Base-by-base conservation (phyloP, 2,329 filamentous ascomycete species). In the Macrophomina phaseolina region DNA sequence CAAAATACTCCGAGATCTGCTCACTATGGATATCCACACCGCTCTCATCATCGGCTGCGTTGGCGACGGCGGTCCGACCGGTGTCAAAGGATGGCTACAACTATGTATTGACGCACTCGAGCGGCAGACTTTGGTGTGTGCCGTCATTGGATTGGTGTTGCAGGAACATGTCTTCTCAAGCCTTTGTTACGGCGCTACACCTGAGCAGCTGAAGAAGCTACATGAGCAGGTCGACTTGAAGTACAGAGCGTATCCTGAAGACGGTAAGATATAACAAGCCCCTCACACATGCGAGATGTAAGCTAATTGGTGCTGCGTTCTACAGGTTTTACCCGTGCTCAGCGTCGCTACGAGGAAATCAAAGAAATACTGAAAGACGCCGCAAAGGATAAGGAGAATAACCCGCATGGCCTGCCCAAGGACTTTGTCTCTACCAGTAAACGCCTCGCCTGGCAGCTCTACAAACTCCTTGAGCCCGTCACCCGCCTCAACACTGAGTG, bases 101-200 rank as follows among this genome's bases (percentile, higher is more conserved):
- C 3, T 64, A 3, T 60, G 65, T 48, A 14, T 2, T 6, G 23
- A 60, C 11, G 5, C 18, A 32, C n/a, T 51, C 14, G 23, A 49
- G 61, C 48, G 66, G n/a, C 28, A 23, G 32, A 4, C 12, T 3
- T n/a, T 67, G 1, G 61, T 67, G 30, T 30, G n/a, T 11, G 66
- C 32, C 6, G 28, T 67, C n/a, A 18, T 67, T 3, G 60, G 66
- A 16, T 9, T 52, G 36, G 60, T 67, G 32, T 16, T 67, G 1
- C 18, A 65, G 49, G 66, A 67, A 28, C 60, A 65, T 8, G 66
- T 67, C 18, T 67, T 67, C 34, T 30, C 36, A 32, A 60, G 53
- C 45, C 23, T 52, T n/a, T 67, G 56, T 36, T 67, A 42, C 34
- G 66, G 66, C 8, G 60, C 42, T 12, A 52, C 23, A 3, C 18